A percentile compares a stretch with the other conserved stretches of the same genome.
Evolutionary conservation across 371 early-diverging fungal genomes (phyloP).

Genomic region (Lichtheimia corymbifera): DNA sequence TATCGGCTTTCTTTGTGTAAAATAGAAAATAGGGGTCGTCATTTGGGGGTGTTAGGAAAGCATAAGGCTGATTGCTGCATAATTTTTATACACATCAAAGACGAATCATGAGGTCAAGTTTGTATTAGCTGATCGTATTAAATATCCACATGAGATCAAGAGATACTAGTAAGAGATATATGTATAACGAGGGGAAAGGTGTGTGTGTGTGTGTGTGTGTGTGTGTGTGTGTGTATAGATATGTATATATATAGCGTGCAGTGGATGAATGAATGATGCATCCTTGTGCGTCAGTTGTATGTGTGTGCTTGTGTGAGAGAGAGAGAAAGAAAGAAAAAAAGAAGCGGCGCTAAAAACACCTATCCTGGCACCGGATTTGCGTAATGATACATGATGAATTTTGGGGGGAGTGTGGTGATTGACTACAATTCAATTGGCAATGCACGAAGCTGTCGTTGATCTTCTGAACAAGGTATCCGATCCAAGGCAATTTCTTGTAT

Average conservation of each 20-base stretch:
- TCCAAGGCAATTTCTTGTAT: conserved; percentile 48
- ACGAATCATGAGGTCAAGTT: no score
- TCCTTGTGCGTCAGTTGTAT: not conserved
- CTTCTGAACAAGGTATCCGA: conserved; percentile 43
- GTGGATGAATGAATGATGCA: not conserved
- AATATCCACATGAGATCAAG: no score
- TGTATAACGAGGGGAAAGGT: not conserved
- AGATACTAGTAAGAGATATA: not conserved
- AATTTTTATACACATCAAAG: no score
- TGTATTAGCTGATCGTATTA: no score
- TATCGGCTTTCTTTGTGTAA: no score
- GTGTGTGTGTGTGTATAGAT: not conserved
- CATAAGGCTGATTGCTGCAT: no score
- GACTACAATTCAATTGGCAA: conserved; percentile 14
- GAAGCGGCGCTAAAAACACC: not conserved
- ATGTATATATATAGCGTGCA: conserved; percentile 1
- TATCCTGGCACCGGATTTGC: not conserved
- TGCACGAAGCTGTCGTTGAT: conserved; percentile 45
- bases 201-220: no score
- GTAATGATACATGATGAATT: conserved; percentile 2
- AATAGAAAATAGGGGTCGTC: no score
- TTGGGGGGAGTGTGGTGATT: not conserved
- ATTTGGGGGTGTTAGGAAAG: no score
- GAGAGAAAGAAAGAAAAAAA: conserved; percentile 2
- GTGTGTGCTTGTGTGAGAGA: no score